Evolutionary conservation across 108 stramenopile species (phyloP).

Genomic region (Fragilariopsis cylindrus): DNA sequence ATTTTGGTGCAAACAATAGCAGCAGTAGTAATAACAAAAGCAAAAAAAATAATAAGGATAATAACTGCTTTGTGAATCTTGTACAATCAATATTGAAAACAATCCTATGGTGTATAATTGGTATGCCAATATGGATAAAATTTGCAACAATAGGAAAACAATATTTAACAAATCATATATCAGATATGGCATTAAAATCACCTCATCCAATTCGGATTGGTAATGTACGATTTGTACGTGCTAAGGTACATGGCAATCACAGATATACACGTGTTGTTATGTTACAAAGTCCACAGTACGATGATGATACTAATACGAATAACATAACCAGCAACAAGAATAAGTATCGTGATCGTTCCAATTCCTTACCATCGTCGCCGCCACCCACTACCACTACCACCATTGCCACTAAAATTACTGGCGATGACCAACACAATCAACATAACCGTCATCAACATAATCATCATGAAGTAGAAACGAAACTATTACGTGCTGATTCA

Average conservation of each 20-base stretch:
- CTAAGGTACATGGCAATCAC: constrained; percentile 2
- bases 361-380: too few relatives aligned
- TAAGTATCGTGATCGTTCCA: background rate
- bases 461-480: constrained; percentile 11
- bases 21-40: constrained; percentile 12
- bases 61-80: background rate
- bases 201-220: constrained; percentile 81
- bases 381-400: too few relatives aligned
- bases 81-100: constrained; percentile 21
- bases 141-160: constrained; percentile 60
- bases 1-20: constrained; percentile 28
- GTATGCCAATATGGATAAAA: constrained; percentile 71
- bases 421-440: too few relatives aligned
- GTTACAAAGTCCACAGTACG: constrained; percentile 1
- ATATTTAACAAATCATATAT: constrained; percentile 45
- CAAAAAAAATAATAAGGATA: background rate
- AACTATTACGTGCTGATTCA: constrained; percentile 32
- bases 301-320: background rate
- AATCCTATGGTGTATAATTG: constrained; percentile 54
- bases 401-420: too few relatives aligned
- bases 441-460: too few relatives aligned
- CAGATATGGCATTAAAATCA: constrained; percentile 63
- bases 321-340: background rate
- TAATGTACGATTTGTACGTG: constrained; percentile 41
- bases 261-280: constrained; percentile 31